phyloP scores from a whole-genome alignment of 257 asterid species.

The Ajuga chamaepitys region DNA sequence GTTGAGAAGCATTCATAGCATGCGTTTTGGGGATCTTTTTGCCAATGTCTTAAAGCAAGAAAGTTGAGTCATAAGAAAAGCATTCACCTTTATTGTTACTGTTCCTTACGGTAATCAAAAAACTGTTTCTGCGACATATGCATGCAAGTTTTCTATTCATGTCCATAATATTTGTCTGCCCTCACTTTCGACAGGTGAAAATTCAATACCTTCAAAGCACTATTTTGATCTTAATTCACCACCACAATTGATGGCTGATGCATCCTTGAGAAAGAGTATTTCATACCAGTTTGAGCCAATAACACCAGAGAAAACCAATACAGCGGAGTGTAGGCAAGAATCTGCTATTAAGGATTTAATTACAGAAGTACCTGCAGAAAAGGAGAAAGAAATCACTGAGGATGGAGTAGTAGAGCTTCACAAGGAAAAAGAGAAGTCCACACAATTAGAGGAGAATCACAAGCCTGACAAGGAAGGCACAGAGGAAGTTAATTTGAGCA shows the following conservation, averaged over 20 bases:
- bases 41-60: not conserved
- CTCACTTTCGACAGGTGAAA: constrained; percentile 37
- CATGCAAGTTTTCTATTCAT: constrained; percentile 5
- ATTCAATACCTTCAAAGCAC: constrained; percentile 26
- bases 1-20: not conserved
- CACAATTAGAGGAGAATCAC: constrained; percentile 51
- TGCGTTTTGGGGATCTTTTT: not conserved
- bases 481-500: constrained; percentile 38
- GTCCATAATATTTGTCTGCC: constrained; percentile 17
- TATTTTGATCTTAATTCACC: constrained; percentile 45
- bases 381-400: constrained; percentile 11
- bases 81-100: not conserved
- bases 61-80: not conserved
- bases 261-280: constrained; percentile 21
- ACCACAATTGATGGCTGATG: constrained; percentile 24
- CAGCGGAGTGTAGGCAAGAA: constrained; percentile 22
- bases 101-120: not conserved
- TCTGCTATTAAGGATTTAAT: constrained; percentile 10
- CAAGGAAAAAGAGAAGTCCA: constrained; percentile 19
- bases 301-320: constrained; percentile 51
- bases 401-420: constrained; percentile 28
- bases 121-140: not conserved
- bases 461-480: constrained; percentile 67
- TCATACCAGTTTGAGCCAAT: constrained; percentile 40
- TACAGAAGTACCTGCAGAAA: constrained; percentile 16